These are phyloP conservation scores for Thielaviopsis euricoi DNA, from an alignment of 2,329 filamentous ascomycete species.

Conservation along the genomic window DNA sequence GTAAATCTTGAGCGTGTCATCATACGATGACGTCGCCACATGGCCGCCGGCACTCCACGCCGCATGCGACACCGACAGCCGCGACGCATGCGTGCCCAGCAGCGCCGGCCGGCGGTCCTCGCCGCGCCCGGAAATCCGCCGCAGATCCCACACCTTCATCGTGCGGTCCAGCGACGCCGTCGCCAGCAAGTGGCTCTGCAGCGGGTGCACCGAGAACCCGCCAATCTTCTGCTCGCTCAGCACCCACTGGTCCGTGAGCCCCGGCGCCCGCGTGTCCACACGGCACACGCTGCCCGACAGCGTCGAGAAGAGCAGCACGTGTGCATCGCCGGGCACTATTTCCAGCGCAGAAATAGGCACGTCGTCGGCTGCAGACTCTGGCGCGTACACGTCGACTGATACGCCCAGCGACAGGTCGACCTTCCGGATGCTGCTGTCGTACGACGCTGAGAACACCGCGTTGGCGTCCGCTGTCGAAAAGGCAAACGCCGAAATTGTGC, in stretches of 20 bases:
- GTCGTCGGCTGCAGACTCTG: constrained; percentile 50
- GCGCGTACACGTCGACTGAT: constrained; percentile 68
- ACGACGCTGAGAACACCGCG: constrained; percentile 68
- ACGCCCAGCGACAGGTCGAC: constrained; percentile 68
- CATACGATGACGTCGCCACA: constrained; percentile 82
- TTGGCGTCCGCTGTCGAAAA: constrained; percentile 60
- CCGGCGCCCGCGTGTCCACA: constrained; percentile 40
- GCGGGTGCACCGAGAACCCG: constrained; percentile 72
- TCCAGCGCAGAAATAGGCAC: constrained; percentile 73
- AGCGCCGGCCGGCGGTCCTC: constrained; percentile 47
- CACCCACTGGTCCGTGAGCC: constrained; percentile 31
- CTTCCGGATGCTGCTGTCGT: constrained; percentile 81
- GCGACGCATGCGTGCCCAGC: constrained; percentile 66
- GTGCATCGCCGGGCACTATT: constrained; percentile 51
- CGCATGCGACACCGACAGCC: constrained; percentile 79
- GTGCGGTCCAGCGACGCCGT: constrained; percentile 83
- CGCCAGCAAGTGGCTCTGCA: constrained; percentile 65
- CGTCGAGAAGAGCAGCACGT: constrained; percentile 74
- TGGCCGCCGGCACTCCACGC: constrained; percentile 76
- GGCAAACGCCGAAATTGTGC: constrained; percentile 74
- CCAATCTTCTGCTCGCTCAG: constrained; percentile 90
- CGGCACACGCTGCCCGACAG: constrained; percentile 66
- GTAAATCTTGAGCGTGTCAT: constrained; percentile 90
- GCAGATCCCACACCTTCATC: constrained; percentile 81
- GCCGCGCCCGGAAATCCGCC: constrained; percentile 55